A percentile compares a stretch with the other conserved stretches of the same genome.
phyloP scores from a whole-genome alignment of 1,284 basidiomycete genomes.

The Ceraceosorus bombacis region DNA sequence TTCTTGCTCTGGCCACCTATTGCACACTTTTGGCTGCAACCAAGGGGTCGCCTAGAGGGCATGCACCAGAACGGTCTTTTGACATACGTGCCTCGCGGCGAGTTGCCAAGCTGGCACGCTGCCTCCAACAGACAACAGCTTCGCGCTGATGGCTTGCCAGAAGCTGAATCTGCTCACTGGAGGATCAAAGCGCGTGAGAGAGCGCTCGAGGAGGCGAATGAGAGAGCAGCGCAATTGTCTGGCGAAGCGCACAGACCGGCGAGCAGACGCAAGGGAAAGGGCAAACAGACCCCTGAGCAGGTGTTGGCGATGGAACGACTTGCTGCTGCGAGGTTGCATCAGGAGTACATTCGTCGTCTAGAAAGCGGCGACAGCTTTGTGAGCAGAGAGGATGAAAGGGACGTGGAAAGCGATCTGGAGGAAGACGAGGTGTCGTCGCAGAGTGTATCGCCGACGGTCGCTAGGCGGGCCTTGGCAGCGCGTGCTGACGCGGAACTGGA shows the following conservation, averaged over 20 bases:
- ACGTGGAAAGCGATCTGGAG: not conserved
- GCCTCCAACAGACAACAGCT: slow-evolving; percentile 18
- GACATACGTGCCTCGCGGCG: slow-evolving; percentile 28
- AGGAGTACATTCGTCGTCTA: not conserved
- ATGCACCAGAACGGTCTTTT: slow-evolving; percentile 43
- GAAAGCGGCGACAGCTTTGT: too few species aligned
- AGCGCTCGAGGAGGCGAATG: slow-evolving; percentile 27
- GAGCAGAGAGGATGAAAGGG: not conserved
- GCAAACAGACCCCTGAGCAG: slow-evolving; percentile 26
- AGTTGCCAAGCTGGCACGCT: slow-evolving; percentile 19
- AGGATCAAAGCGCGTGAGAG: slow-evolving; percentile 25
- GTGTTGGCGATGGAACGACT: slow-evolving; percentile 14
- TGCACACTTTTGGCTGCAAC: slow-evolving; percentile 32
- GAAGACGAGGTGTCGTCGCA: not conserved
- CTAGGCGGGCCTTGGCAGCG: too few species aligned
- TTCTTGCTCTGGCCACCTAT: slow-evolving; percentile 46
- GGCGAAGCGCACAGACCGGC: slow-evolving; percentile 22
- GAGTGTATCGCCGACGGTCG: too few species aligned
- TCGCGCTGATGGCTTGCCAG: slow-evolving; percentile 39
- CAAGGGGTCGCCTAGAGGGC: slow-evolving; percentile 25
- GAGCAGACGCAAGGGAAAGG: slow-evolving; percentile 37
- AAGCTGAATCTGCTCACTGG: slow-evolving; percentile 41
- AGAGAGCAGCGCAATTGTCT: slow-evolving; percentile 23
- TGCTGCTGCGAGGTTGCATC: slow-evolving; percentile 1
- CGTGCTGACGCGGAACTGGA: too few species aligned